Percentiles rank a stretch among this genome's conserved stretches.
These are phyloP conservation scores for Dryas alaskensis DNA, from an alignment of 306 rosid species.

Conservation along the genomic window DNA sequence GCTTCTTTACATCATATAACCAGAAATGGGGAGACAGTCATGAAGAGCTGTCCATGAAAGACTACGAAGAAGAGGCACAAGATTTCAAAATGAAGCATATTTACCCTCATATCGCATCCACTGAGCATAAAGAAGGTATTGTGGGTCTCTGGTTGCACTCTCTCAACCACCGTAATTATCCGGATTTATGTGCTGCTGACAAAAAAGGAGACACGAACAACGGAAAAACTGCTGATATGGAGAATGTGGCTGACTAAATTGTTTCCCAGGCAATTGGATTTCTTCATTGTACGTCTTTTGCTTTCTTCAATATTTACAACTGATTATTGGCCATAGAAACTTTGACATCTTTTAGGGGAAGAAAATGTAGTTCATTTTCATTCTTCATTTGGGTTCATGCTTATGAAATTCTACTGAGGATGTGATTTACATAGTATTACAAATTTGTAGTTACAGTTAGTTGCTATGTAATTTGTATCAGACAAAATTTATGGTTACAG, in stretches of 20 bases:
- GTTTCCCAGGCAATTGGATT: conserved; percentile 1
- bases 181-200: conserved; percentile 49
- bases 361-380: too few species aligned
- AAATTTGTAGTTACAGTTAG: too few species aligned
- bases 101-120: conserved; percentile 72
- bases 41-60: conserved; percentile 82
- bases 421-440: too few species aligned
- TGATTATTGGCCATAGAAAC: not conserved
- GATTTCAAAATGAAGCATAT: conserved; percentile 80
- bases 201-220: conserved; percentile 23
- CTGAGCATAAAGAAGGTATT: conserved; percentile 81
- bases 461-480: not conserved
- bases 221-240: conserved; percentile 22
- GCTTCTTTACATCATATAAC: conserved; percentile 80
- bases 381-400: not conserved
- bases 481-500: not conserved
- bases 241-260: conserved; percentile 32
- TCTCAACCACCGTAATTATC: conserved; percentile 81
- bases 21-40: conserved; percentile 91
- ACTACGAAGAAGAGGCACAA: conserved; percentile 64
- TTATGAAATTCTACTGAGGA: too few species aligned
- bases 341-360: not conserved
- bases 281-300: conserved; percentile 24
- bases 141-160: conserved; percentile 93
- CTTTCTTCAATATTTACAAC: not conserved